These are phyloP conservation scores for Trichosporon ovoides DNA, from an alignment of 1,284 basidiomycete genomes.

Conservation along the genomic window DNA sequence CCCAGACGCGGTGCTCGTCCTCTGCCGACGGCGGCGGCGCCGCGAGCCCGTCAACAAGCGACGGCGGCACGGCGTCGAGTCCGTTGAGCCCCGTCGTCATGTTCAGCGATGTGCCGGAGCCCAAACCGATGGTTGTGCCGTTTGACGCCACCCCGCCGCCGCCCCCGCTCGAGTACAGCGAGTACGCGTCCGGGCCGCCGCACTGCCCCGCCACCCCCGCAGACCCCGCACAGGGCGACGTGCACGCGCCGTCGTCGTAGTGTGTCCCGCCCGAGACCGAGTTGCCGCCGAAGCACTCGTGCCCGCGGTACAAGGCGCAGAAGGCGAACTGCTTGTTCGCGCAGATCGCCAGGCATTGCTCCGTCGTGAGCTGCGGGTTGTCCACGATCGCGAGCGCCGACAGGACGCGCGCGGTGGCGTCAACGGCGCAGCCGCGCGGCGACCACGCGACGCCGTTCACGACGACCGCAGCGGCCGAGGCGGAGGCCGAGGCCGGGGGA, in stretches of 20 bases:
- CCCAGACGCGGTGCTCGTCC: slow-evolving; percentile 39
- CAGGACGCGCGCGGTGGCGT: not conserved
- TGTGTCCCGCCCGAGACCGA: not conserved
- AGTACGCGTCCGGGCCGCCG: not conserved
- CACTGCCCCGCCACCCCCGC: too few species aligned
- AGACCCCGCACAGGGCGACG: too few species aligned
- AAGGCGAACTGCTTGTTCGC: not conserved
- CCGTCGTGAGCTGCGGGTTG: not conserved
- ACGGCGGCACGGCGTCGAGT: not conserved
- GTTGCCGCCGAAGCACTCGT: not conserved
- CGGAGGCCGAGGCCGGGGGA: too few species aligned
- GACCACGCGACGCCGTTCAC: not conserved
- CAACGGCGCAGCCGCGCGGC: not conserved
- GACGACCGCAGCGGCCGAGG: not conserved
- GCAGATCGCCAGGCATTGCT: not conserved
- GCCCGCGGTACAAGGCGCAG: not conserved
- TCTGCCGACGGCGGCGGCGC: slow-evolving; percentile 13
- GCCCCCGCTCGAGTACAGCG: too few species aligned
- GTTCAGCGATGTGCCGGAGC: not conserved
- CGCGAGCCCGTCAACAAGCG: slow-evolving; percentile 8
- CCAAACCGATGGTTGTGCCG: not conserved
- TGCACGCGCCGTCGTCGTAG: slow-evolving; percentile 11
- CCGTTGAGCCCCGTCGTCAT: too few species aligned
- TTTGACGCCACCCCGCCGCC: too few species aligned
- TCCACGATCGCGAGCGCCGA: not conserved